These are phyloP conservation scores for Tuber brumale DNA, from an alignment of 495 filamentous ascomycete genomes.

Conservation along the genomic window DNA sequence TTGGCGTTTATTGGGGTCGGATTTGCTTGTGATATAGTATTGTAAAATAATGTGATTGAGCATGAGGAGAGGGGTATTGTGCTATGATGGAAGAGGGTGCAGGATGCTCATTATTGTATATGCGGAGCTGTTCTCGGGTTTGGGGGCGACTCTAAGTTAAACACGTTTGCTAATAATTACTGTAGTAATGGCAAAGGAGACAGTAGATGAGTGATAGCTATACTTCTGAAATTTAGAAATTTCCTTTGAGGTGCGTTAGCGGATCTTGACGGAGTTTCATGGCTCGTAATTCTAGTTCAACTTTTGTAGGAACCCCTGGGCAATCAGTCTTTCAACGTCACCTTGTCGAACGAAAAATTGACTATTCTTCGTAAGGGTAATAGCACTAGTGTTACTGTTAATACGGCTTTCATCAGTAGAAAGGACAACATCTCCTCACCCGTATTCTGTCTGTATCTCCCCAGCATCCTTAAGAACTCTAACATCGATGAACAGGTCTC, in stretches of 20 bases:
- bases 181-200: background rate
- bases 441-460: conserved; percentile 98
- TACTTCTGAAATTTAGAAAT: background rate
- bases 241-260: background rate
- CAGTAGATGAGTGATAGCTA: background rate
- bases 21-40: background rate
- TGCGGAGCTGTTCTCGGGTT: background rate
- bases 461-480: conserved; percentile 93
- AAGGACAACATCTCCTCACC: conserved; percentile 53
- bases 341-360: conserved; percentile 96
- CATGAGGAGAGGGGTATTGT: background rate
- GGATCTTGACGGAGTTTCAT: background rate
- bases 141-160: background rate
- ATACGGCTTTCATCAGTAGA: conserved; percentile 14
- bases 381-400: conserved; percentile 55
- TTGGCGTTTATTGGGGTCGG: background rate
- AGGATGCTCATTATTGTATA: background rate
- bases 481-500: conserved; percentile 96
- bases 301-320: conserved; percentile 93
- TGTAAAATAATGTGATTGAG: background rate
- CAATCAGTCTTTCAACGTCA: conserved; percentile 90
- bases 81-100: background rate
- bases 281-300: conserved; percentile 57
- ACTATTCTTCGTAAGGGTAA: conserved; percentile 94
- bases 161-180: background rate